Evolutionary conservation across 2,329 filamentous ascomycete species (phyloP).

Genomic region (Cordyceps farinosa): DNA sequence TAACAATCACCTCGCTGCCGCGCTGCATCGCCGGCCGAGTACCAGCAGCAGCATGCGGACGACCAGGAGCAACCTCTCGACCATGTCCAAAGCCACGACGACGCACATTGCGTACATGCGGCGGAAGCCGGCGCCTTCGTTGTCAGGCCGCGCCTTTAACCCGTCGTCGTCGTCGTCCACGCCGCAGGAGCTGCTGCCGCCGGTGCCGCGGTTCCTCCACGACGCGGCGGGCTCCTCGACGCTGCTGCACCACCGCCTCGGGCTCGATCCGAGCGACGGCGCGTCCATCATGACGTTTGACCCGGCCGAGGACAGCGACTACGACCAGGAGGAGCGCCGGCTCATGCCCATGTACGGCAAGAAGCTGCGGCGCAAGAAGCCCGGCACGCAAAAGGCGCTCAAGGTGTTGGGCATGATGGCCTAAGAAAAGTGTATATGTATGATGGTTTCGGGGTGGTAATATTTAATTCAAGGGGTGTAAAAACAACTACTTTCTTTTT

Average conservation of each 20-base stretch:
- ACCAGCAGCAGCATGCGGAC: slow-evolving; percentile 1
- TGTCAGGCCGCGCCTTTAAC: not conserved
- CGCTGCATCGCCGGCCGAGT: not conserved
- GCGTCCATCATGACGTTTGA: slow-evolving; percentile 32
- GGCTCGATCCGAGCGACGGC: slow-evolving; percentile 2
- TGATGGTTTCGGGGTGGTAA: not conserved
- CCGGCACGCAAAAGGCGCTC: slow-evolving; percentile 49
- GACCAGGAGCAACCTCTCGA: not conserved
- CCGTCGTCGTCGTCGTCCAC: not conserved
- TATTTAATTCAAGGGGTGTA: not conserved
- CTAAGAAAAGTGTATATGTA: not conserved
- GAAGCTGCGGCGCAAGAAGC: slow-evolving; percentile 34
- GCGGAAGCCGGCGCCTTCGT: no score
- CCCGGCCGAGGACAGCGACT: slow-evolving; percentile 38
- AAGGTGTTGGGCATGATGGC: slow-evolving; percentile 49
- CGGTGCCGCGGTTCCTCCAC: slow-evolving; percentile 1
- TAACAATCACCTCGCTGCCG: not conserved
- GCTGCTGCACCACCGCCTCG: no score
- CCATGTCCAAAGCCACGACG: not conserved
- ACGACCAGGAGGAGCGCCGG: slow-evolving; percentile 47
- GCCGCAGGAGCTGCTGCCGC: not conserved
- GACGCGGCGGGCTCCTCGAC: not conserved
- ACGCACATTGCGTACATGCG: slow-evolving; percentile 1
- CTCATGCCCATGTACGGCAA: slow-evolving; percentile 50
- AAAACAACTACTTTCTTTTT: not conserved